Evolutionary conservation across 1,139 yeast species (phyloP), one percentile per base, ranked within the genome.

Genomic region (Nakaseomyces uthaithaninus): DNA sequence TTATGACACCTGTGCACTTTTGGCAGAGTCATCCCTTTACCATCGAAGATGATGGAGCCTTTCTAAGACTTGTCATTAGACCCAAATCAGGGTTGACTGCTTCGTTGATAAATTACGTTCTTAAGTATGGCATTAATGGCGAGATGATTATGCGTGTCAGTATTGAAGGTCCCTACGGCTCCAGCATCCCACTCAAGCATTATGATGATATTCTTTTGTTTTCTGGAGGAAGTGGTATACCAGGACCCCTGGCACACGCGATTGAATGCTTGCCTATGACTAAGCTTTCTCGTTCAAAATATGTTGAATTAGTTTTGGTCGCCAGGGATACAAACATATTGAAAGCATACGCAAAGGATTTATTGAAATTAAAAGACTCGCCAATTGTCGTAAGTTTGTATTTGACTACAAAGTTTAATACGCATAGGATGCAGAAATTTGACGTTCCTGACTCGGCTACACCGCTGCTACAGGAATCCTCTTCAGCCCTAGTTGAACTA

Each of bases 1-100:
- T 59, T 25, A 34, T 51, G 41, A 45, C 45, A 34, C 53, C 56
- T 4, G 17, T 39, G 2, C 71, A 74, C 40, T 80, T 80, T 47
- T 82, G 77, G 77, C 86, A 80, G 54, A 73, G 81, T 0, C 89
- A 80, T 56, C 89, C 89, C 0, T 80, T 80, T 52, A 76, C 86
- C 0, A 68, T 75, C 11, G 66, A 76, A 19, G 53, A 51, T 24
- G 50, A 59, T 45, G 53, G 58, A 27, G 55, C 64, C 42, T 54
- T 65, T 52, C 51, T 71, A 3, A 56, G 62, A 1, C 68, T 75
- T 17, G 67, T 75, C 14, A 57, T 71, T 36, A 71, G 69, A 49
- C 69, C 69, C 9, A 73, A 72, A 47, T 59, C 61, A 4, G 78
- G 78, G 6, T 55, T 69, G 17, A 69, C 76, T 0, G 55, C 58